Conservation (phyloP, 768 basidiomycete species). For the Harrya chromipes region DNA sequence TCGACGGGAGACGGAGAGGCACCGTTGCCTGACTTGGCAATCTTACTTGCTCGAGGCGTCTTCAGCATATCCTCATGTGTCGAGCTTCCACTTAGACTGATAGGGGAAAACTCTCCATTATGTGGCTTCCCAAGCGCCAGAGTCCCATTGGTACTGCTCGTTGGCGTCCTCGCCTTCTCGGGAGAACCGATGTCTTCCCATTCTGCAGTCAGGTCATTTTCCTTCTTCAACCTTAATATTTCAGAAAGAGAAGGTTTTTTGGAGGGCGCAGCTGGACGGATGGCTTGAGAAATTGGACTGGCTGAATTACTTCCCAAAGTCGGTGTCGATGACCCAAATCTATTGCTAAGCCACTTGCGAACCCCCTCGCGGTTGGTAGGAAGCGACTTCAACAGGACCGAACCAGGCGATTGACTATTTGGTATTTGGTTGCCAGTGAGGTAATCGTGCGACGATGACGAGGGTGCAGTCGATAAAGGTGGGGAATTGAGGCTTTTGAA, state of each 20-base stretch:
- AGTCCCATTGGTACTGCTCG: slow-evolving; percentile 41
- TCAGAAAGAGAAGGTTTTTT: slow-evolving; percentile 72
- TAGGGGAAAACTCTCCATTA: slow-evolving; percentile 30
- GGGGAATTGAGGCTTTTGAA: slow-evolving; percentile 43
- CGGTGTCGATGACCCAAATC: slow-evolving; percentile 46
- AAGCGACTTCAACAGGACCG: slow-evolving; percentile 42
- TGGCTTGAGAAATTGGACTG: slow-evolving; percentile 31
- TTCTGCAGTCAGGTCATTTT: slow-evolving; percentile 52
- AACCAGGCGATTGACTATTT: slow-evolving; percentile 33
- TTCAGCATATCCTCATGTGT: slow-evolving; percentile 31
- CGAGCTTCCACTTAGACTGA: slow-evolving; percentile 27
- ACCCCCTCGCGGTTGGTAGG: slow-evolving; percentile 78
- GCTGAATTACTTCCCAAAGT: slow-evolving; percentile 37
- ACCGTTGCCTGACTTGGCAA: slow-evolving; percentile 27
- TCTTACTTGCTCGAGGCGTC: slow-evolving; percentile 35
- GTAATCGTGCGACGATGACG: slow-evolving; percentile 53
- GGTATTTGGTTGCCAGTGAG: slow-evolving; percentile 34
- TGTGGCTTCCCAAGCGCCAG: slow-evolving; percentile 24
- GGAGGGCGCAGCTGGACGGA: slow-evolving; percentile 37
- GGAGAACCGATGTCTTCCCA: slow-evolving; percentile 60
- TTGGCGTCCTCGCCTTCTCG: slow-evolving; percentile 47
- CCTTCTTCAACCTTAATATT: slow-evolving; percentile 54
- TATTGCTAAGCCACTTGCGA: slow-evolving; percentile 72
- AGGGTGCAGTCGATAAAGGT: slow-evolving; percentile 39
- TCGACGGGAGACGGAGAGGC: slow-evolving; percentile 21